phyloP scores from a whole-genome alignment of 2,329 filamentous ascomycete species.

The Aspergillus versicolor region DNA sequence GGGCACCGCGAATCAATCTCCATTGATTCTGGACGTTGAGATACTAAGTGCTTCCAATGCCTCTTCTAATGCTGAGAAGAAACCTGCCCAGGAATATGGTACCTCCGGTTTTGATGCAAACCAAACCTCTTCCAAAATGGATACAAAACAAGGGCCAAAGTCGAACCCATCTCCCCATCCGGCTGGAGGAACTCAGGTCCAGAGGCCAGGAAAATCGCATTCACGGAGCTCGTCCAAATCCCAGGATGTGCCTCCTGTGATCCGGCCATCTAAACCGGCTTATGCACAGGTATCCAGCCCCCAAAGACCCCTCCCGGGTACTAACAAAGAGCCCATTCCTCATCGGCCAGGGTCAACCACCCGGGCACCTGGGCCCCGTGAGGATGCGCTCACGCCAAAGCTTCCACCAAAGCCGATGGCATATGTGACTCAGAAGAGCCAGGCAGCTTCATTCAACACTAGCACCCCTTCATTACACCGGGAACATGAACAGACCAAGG shows the following conservation, averaged over 20 bases:
- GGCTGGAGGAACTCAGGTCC: conserved; percentile 6
- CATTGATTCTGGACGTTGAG: conserved; percentile 38
- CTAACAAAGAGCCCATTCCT: neutral
- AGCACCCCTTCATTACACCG: neutral
- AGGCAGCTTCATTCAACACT: neutral
- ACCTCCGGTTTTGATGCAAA: conserved; percentile 30
- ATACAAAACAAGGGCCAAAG: conserved; percentile 19
- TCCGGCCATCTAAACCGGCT: neutral
- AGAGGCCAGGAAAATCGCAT: conserved; percentile 5
- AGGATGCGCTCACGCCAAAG: neutral
- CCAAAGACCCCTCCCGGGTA: neutral
- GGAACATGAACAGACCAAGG: neutral
- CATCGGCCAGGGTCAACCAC: neutral
- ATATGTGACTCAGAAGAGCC: neutral
- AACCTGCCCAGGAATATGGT: conserved; percentile 18
- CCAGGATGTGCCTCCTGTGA: conserved; percentile 2
- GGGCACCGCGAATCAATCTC: conserved; percentile 46
- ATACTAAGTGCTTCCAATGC: conserved; percentile 13
- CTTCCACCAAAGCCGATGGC: neutral
- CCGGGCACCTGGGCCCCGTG: neutral
- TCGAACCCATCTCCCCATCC: conserved; percentile 19
- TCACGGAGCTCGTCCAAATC: neutral
- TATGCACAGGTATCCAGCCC: neutral
- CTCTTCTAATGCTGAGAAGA: conserved; percentile 18
- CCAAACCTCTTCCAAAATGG: conserved; percentile 26